Percentiles rank a stretch among this genome's conserved stretches.
Evolutionary conservation across 768 basidiomycete species (phyloP).

Genomic region (Postia placenta): DNA sequence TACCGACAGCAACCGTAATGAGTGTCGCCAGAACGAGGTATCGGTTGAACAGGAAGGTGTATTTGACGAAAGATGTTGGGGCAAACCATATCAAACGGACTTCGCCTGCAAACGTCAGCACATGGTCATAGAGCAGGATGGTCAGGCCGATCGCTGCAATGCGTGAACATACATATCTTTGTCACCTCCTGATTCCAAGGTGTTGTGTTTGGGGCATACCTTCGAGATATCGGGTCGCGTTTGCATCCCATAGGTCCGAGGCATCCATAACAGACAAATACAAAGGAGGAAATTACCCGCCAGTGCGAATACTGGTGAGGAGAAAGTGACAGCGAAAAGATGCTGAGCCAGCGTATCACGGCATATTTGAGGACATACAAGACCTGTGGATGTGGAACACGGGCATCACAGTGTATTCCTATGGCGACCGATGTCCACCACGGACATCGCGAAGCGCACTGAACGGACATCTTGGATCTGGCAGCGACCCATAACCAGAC

Average conservation of each 20-base stretch:
- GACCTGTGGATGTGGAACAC: no score
- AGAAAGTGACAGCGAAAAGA: no score
- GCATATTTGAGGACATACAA: no score
- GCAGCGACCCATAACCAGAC: no score
- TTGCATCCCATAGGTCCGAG: constrained; percentile 11
- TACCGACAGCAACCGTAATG: constrained; percentile 22
- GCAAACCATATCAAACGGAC: constrained; percentile 36
- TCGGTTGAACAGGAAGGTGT: constrained; percentile 34
- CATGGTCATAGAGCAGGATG: constrained; percentile 36
- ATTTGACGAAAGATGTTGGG: constrained; percentile 29
- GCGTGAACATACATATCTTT: not conserved
- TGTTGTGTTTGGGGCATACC: constrained; percentile 10
- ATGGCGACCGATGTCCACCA: no score
- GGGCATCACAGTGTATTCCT: no score
- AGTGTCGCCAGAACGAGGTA: constrained; percentile 29
- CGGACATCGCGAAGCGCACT: no score
- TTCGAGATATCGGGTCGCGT: constrained; percentile 14
- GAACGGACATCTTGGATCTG: no score
- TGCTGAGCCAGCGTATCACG: no score
- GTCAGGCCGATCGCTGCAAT: constrained; percentile 25
- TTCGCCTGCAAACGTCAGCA: constrained; percentile 35
- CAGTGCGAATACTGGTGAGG: no score
- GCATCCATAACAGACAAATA: not conserved
- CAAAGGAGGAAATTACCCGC: no score
- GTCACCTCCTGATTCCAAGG: no score